Evolutionary conservation across 2,329 filamentous ascomycete genomes (phyloP).

Genomic region (Fusarium sp.): DNA sequence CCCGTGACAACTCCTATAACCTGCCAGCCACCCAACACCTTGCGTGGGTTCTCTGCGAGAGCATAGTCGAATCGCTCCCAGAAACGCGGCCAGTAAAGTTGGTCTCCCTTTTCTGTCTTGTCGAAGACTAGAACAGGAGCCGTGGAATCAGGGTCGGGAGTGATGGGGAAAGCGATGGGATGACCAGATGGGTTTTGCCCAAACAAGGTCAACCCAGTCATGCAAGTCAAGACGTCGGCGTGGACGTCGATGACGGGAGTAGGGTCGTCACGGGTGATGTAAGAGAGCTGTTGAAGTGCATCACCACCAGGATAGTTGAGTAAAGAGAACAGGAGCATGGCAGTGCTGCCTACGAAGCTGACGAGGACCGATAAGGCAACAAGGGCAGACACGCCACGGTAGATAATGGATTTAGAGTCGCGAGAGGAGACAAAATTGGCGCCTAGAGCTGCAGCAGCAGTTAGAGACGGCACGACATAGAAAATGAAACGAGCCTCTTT

Average conservation of each 20-base stretch:
- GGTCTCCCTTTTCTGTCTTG: constrained; percentile 66
- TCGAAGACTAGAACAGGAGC: constrained; percentile 61
- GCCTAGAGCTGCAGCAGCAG: constrained; percentile 78
- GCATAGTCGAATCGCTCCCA: constrained; percentile 75
- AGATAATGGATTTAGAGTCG: constrained; percentile 68
- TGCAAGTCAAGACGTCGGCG: constrained; percentile 74
- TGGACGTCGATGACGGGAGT: constrained; percentile 60
- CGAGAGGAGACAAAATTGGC: constrained; percentile 78
- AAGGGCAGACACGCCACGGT: constrained; percentile 64
- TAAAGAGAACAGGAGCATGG: constrained; percentile 81
- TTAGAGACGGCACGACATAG: constrained; percentile 85
- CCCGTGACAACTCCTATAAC: constrained; percentile 67
- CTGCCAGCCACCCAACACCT: constrained; percentile 65
- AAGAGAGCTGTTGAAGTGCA: constrained; percentile 71
- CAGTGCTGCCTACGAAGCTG: constrained; percentile 70
- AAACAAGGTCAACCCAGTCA: constrained; percentile 78
- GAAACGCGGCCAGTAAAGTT: constrained; percentile 62
- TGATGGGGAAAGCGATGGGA: constrained; percentile 49
- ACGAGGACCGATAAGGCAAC: constrained; percentile 70
- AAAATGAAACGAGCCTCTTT: constrained; percentile 97
- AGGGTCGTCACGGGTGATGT: constrained; percentile 44
- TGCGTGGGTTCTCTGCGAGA: constrained; percentile 64
- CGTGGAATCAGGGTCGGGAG: constrained; percentile 27
- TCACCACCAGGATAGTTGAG: constrained; percentile 95
- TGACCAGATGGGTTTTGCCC: constrained; percentile 60